These are phyloP conservation scores for Poa pratensis DNA, from an alignment of 176 grass and related monocot genomes.

Conservation along the genomic window DNA sequence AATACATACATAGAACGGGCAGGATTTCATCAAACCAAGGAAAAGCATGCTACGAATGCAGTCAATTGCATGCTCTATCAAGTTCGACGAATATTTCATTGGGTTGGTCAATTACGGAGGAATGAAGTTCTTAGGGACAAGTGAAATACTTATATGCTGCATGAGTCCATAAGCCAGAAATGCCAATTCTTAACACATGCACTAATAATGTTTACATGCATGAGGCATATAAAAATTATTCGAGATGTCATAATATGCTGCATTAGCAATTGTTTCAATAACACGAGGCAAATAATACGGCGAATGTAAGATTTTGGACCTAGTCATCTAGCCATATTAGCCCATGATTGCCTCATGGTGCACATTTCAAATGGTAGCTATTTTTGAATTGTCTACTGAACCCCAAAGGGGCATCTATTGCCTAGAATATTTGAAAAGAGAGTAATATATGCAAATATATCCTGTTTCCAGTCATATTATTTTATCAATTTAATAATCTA, in stretches of 20 bases:
- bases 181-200: background rate
- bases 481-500: background rate
- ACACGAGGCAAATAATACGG: background rate
- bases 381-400: background rate
- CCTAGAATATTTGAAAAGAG: background rate
- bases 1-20: background rate
- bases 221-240: too few relatives aligned
- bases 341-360: background rate
- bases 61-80: conserved; percentile 3
- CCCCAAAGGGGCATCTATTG: background rate
- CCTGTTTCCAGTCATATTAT: background rate
- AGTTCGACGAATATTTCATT: background rate
- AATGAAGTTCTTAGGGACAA: background rate
- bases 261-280: background rate
- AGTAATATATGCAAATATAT: conserved; percentile 24
- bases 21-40: background rate
- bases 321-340: background rate
- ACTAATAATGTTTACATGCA: background rate
- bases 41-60: background rate
- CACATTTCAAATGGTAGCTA: background rate
- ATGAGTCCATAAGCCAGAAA: background rate
- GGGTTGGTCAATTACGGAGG: background rate
- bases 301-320: background rate
- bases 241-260: background rate
- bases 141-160: background rate